Evolutionary conservation across 768 basidiomycete species (phyloP).

Genomic region (Stropharia rugosoannulata): DNA sequence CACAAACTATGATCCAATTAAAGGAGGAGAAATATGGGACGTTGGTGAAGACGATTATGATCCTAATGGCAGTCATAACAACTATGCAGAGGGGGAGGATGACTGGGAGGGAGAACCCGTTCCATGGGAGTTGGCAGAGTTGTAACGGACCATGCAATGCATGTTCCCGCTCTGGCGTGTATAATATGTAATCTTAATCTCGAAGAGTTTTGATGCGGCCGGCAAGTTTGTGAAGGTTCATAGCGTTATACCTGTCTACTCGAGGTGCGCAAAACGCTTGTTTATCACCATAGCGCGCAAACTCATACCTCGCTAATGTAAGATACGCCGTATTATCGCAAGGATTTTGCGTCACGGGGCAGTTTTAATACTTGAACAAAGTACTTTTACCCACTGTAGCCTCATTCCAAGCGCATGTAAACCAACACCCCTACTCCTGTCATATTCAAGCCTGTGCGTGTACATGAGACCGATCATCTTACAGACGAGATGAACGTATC

Average conservation of each 20-base stretch:
- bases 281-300: neutral
- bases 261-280: neutral
- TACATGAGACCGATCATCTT: slow-evolving; percentile 31
- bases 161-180: slow-evolving; percentile 19
- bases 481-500: slow-evolving; percentile 21
- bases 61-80: slow-evolving; percentile 25
- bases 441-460: slow-evolving; percentile 20
- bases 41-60: slow-evolving; percentile 59
- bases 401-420: slow-evolving; percentile 26
- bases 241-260: slow-evolving; percentile 1
- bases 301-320: too few relatives aligned
- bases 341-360: slow-evolving; percentile 7
- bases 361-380: slow-evolving; percentile 14
- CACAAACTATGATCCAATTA: slow-evolving; percentile 57
- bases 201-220: slow-evolving; percentile 13
- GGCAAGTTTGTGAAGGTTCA: slow-evolving; percentile 1
- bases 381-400: slow-evolving; percentile 16
- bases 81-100: slow-evolving; percentile 44
- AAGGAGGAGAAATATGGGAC: slow-evolving; percentile 76
- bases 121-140: slow-evolving; percentile 78
- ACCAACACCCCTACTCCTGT: slow-evolving; percentile 9
- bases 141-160: slow-evolving; percentile 38
- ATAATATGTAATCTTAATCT: slow-evolving; percentile 18
- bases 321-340: neutral
- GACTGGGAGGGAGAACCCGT: slow-evolving; percentile 85